Base-by-base conservation (phyloP, 1,284 basidiomycete species). In the Rhodotorula glutinis region DNA sequence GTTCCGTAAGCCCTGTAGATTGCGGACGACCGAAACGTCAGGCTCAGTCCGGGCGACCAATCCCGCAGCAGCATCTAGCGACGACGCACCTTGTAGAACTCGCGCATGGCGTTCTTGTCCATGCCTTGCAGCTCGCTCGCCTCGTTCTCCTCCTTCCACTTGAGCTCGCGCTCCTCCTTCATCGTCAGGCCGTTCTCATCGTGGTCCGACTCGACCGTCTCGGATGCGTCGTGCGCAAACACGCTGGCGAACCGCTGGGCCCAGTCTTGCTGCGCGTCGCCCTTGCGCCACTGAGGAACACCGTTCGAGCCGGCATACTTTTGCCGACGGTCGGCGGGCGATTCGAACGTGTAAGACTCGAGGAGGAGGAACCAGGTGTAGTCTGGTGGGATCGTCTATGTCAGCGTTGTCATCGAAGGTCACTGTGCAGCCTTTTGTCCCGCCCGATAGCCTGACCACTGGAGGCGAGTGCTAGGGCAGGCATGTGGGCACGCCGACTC, bases 331-430 rank as follows among this genome's bases (percentile, higher is more conserved):
- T 66, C 62, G 25, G 53, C 47, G 1, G 70, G 67, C 11, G 44
- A 23, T 44, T 61, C 65, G 61, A 62, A 70, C 17, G 68, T 70
- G 29, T 67, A 53, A 2, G 58, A 55, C 33, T 72, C 61, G 8
- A 70, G 63, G 10, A 70, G 59, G 29, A 70, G 61, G 65, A 63
- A 72, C 71, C 71, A 72, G 30, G 68, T 66, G 53, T 70, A 72
- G 47, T 72, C 71, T 72, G 67, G 40, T 5, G 5, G 33, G 33
- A 38, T 21, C 46, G 16, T 9, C 23, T 7, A 21, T n/a, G 23
- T 47, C 23, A 23, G 46, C 46, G 23, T 9, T 11, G 27, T n/a
- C n/a, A n/a, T n/a, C n/a, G n/a, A n/a, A n/a, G n/a, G n/a, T n/a
- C n/a, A n/a, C n/a, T n/a, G n/a, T n/a, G n/a, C n/a, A n/a, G n/a